Evolutionary conservation across 2,329 filamentous ascomycete genomes (phyloP), one percentile per base, ranked within the genome.

Genomic region (Podosphaera xanthii): DNA sequence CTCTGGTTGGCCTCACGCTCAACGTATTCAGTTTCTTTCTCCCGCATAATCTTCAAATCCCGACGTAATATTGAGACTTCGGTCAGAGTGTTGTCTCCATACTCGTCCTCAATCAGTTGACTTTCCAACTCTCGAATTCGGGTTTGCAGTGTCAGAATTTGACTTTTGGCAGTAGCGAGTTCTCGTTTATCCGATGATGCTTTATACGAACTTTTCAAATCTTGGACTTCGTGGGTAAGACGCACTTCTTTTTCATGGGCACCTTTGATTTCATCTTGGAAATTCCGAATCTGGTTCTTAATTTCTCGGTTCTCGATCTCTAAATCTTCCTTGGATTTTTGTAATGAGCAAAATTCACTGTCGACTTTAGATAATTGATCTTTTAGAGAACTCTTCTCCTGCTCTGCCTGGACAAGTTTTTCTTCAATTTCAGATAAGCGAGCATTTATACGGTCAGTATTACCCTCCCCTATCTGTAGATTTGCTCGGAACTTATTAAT

Each of bases 241-340:
- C 81, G 80, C 61, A 79, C 77, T 64, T 87, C 83, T 67, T 86
- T 83, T n/a, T 74, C 72, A 2, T 77, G 77, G 2, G 82, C 82
- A 67, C 81, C 78, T 63, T 82, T 79, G 58, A 84, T 77, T 67
- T 87, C 83, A 46, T 79, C 74, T 61, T 73, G 74, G n/a, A 74
- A 68, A 33, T 75, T 74, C 52, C 75, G 74, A 30, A 87, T 71
- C 65, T 84, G 79, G 38, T 71, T 76, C 59, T 83, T 77, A 30
- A 86, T 70, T 65, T 84, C 81, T 64, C 86, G 81, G 9, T 83
- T 77, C 64, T 87, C 83, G 1, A 80, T 77, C 67, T 81, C 77
- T 7, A 76, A 70, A 63, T 83, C 79, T 10, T 76, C 74, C 10
- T 81, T 71, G 0, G 77, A 76, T n/a, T 73, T 71, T 56, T 76